These are phyloP conservation scores for Xylaria venustula DNA, from an alignment of 495 filamentous ascomycete genomes.

Conservation along the genomic window DNA sequence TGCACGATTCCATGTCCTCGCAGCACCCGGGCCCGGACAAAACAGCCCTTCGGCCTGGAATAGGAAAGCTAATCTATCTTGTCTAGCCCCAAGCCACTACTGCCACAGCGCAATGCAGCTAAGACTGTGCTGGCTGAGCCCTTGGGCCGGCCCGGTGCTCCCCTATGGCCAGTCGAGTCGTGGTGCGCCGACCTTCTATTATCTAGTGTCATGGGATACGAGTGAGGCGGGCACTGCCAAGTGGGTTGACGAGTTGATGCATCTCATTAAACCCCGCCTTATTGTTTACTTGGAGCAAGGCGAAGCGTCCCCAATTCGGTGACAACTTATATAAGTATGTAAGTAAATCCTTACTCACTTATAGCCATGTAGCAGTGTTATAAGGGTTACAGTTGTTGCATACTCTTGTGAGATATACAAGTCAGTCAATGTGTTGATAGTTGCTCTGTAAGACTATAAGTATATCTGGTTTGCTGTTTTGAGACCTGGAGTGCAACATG, in stretches of 20 bases:
- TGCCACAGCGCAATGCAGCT: conserved; percentile 1
- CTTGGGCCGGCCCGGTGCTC: not conserved
- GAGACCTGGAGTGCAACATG: no score
- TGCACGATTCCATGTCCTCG: not conserved
- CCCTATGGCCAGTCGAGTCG: not conserved
- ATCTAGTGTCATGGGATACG: not conserved
- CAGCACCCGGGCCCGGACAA: not conserved
- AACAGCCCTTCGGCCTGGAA: not conserved
- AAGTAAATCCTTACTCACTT: no score
- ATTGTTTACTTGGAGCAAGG: no score
- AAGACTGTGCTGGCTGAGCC: not conserved
- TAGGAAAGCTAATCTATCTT: not conserved
- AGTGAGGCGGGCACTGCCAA: not conserved
- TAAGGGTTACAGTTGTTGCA: no score
- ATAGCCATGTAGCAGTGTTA: no score
- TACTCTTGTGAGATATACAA: no score
- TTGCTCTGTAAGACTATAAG: no score
- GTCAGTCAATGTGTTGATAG: no score
- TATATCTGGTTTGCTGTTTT: no score
- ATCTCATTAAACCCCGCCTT: not conserved
- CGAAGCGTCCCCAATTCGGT: no score
- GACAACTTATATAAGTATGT: no score
- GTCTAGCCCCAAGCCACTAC: not conserved
- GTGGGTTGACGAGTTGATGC: not conserved
- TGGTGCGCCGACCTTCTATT: not conserved